Conservation (phyloP, 225 moss, liverwort and hornwort species). For the Pseudoscleropodium purum region DNA sequence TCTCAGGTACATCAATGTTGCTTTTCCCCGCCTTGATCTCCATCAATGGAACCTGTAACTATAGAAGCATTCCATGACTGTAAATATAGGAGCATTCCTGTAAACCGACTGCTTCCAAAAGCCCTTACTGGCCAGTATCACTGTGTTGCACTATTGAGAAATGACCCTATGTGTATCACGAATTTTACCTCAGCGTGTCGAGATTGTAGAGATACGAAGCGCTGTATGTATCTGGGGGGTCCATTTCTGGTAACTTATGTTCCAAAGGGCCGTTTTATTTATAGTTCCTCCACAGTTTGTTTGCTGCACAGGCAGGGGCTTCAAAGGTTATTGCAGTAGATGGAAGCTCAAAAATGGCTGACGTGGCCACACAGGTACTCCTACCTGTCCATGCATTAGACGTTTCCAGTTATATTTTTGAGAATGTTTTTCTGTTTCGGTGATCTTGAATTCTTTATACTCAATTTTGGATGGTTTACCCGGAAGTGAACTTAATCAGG, state of each 20-base stretch:
- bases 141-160: neutral
- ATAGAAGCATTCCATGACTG: neutral
- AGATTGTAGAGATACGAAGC: neutral
- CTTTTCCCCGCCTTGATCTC: neutral
- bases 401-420: neutral
- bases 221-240: neutral
- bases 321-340: conserved; percentile 75
- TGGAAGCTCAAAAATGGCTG: conserved; percentile 82
- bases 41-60: neutral
- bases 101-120: neutral
- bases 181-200: neutral
- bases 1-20: conserved; percentile 41
- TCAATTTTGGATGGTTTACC: neutral
- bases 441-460: neutral
- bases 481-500: neutral
- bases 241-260: neutral
- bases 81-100: neutral
- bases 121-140: neutral
- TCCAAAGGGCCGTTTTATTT: neutral
- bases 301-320: conserved; percentile 95
- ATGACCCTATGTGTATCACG: neutral
- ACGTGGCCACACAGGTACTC: conserved; percentile 59
- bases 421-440: neutral
- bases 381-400: neutral
- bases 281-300: conserved; percentile 60